Percentiles rank a stretch among this genome's conserved stretches.
Conservation (phyloP, 768 basidiomycete species). For the Tylopilus intermedius region DNA sequence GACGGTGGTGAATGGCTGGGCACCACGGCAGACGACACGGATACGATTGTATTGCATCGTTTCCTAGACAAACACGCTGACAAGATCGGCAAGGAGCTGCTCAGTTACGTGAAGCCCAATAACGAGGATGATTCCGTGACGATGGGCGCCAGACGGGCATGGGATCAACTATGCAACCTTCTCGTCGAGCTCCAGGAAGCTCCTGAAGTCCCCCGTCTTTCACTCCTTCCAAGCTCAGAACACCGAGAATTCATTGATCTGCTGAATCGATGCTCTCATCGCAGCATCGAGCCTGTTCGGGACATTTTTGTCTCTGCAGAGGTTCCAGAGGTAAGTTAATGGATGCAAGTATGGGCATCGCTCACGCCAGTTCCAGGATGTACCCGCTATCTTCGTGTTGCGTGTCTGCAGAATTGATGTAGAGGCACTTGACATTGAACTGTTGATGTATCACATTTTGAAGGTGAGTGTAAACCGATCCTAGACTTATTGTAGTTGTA, state of each 20-base stretch:
- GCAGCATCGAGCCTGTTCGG: conserved; percentile 56
- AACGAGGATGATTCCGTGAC: conserved; percentile 51
- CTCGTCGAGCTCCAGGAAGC: conserved; percentile 75
- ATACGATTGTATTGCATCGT: conserved; percentile 76
- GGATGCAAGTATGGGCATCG: neutral
- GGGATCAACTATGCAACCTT: conserved; percentile 75
- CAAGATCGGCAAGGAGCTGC: conserved; percentile 81
- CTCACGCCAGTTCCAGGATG: conserved; percentile 31
- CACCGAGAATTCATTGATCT: conserved; percentile 67
- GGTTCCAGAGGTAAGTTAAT: conserved; percentile 38
- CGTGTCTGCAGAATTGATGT: conserved; percentile 69
- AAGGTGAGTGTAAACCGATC: conserved; percentile 41
- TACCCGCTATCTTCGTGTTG: conserved; percentile 53
- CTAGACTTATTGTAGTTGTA: neutral
- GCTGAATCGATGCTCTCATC: conserved; percentile 57
- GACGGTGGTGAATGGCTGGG: conserved; percentile 69
- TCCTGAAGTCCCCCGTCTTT: conserved; percentile 61
- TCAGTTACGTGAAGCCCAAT: conserved; percentile 62
- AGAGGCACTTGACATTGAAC: conserved; percentile 72
- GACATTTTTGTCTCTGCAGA: conserved; percentile 61
- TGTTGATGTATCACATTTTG: conserved; percentile 73
- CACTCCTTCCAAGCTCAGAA: conserved; percentile 40
- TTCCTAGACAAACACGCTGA: conserved; percentile 83
- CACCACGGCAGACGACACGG: conserved; percentile 77
- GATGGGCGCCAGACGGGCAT: conserved; percentile 69